Percentiles rank a stretch among this genome's conserved stretches.
These are phyloP conservation scores for Coffea eugenioides DNA, from an alignment of 257 asterid genomes.

Conservation along the genomic window DNA sequence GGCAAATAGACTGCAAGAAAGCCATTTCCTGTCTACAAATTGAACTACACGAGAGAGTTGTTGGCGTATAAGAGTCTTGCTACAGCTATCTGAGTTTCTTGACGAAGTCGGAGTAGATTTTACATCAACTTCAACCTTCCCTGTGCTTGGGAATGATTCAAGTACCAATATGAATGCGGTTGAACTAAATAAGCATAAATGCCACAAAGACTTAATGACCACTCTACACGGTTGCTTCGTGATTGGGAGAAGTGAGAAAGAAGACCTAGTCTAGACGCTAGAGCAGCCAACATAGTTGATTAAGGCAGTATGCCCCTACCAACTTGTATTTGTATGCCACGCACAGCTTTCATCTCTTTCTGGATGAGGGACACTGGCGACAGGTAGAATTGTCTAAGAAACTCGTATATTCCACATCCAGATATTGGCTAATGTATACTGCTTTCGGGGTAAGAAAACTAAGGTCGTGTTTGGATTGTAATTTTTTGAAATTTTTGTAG, in stretches of 20 bases:
- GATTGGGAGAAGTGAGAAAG: background rate
- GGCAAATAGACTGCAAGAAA: background rate
- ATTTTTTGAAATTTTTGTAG: too few species aligned
- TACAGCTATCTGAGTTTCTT: too few species aligned
- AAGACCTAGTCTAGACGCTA: background rate
- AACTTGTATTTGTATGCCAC: background rate
- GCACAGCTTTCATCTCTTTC: background rate
- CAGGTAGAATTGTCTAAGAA: background rate
- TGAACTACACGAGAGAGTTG: background rate
- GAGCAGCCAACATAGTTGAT: background rate
- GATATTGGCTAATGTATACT: background rate
- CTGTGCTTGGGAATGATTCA: too few species aligned
- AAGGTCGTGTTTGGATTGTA: too few species aligned
- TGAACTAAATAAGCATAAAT: background rate
- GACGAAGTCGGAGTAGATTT: background rate
- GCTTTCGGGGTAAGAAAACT: background rate
- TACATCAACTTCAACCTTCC: too few species aligned
- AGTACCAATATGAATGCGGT: background rate
- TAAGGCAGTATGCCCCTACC: background rate
- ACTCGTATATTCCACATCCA: background rate
- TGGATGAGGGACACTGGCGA: background rate
- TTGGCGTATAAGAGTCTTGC: too few species aligned
- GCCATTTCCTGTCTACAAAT: background rate
- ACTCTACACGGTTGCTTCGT: background rate
- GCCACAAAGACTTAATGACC: background rate